A percentile compares a stretch with the other conserved stretches of the same genome.
Evolutionary conservation across 345 rosid genomes (phyloP).

Genomic region (Eucalyptus rudis): DNA sequence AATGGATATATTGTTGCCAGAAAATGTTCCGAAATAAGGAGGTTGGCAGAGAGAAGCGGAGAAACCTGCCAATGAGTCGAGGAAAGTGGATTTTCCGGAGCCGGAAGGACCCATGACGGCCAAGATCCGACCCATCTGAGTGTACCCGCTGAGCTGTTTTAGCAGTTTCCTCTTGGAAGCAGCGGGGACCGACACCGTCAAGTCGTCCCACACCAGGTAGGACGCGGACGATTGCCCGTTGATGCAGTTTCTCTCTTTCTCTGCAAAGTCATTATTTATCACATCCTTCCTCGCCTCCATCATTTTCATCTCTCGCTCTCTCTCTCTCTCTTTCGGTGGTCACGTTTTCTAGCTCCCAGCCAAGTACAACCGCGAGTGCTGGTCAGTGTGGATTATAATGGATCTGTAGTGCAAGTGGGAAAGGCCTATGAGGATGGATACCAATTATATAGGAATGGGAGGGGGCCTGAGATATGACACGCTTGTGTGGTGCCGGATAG

Average conservation of each 20-base stretch:
- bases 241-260: not conserved
- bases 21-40: not conserved
- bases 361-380: not conserved
- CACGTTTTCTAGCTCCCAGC: not conserved
- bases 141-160: constrained; percentile 4
- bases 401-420: no score
- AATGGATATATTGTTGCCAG: not conserved
- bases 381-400: no score
- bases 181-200: not conserved
- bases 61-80: constrained; percentile 22
- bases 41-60: not conserved
- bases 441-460: no score
- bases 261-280: not conserved
- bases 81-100: constrained; percentile 27
- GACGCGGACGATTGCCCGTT: not conserved
- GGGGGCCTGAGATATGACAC: no score
- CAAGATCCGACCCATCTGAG: constrained; percentile 8
- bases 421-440: no score
- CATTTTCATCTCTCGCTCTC: not conserved
- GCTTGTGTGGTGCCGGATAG: no score
- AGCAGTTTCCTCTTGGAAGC: not conserved
- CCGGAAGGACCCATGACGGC: constrained; percentile 36
- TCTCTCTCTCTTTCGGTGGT: not conserved
- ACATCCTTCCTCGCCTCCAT: not conserved
- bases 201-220: constrained; percentile 14